phyloP scores from a whole-genome alignment of 1,139 yeast genomes.

The Lizanozyma gosingica region DNA sequence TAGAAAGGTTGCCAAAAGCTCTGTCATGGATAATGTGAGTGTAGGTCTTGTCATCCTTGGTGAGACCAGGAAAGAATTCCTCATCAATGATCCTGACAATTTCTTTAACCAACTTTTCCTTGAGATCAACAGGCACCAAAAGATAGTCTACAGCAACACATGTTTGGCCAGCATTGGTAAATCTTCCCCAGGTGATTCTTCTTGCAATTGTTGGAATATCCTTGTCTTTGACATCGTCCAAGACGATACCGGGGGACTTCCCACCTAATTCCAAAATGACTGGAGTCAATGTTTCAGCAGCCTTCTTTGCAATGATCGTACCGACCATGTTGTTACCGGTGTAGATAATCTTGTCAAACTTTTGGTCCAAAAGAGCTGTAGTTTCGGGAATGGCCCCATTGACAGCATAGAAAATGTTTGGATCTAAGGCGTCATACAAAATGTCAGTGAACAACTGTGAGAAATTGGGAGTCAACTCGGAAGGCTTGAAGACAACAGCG shows the following conservation, averaged over 20 bases:
- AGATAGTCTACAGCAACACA: constrained; percentile 87
- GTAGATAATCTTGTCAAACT: constrained; percentile 76
- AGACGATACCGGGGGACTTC: constrained; percentile 76
- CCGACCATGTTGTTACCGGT: constrained; percentile 82
- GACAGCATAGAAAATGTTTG: constrained; percentile 50
- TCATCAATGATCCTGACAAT: constrained; percentile 33
- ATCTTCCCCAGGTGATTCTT: constrained; percentile 72
- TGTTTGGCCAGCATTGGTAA: constrained; percentile 80
- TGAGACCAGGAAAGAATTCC: constrained; percentile 36
- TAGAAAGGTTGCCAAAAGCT: constrained; percentile 44
- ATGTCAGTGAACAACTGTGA: constrained; percentile 47
- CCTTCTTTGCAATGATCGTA: constrained; percentile 65
- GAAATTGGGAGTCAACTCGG: constrained; percentile 65
- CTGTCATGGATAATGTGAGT: constrained; percentile 59
- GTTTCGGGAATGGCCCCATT: constrained; percentile 73
- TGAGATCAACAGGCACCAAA: constrained; percentile 50
- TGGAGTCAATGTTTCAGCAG: constrained; percentile 81
- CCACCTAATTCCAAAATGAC: constrained; percentile 83
- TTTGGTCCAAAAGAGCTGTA: constrained; percentile 51
- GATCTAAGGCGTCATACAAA: constrained; percentile 45
- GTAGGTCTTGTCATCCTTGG: constrained; percentile 19
- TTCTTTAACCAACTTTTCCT: constrained; percentile 43
- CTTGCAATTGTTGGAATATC: constrained; percentile 49
- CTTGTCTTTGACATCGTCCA: constrained; percentile 36
- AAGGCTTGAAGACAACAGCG: constrained; percentile 70